Evolutionary conservation across 1,284 basidiomycete genomes (phyloP), one percentile per base, ranked within the genome.

Genomic region (Taiwanofungus camphoratus): DNA sequence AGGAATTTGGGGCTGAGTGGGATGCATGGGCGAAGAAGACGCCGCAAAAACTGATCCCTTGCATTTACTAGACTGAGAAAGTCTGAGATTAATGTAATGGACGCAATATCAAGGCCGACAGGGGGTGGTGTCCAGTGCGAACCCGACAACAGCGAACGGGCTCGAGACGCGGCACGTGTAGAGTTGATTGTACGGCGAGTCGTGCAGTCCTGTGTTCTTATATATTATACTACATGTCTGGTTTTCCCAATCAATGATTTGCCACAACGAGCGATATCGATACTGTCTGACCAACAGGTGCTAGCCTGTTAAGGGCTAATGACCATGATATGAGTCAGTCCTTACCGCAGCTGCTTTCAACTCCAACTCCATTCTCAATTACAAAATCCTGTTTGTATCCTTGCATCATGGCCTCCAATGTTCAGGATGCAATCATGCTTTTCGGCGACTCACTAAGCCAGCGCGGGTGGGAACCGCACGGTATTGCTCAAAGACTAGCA

Each of bases 361-460:
- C 26, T 5, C 8, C 9, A 18, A 13, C 16, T 11, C 18, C 32
- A 8, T 34, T 15, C 5, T 11, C 23, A 5, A 19, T 21, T 15
- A 21, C 35, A 15, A 37, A 21, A 15, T 13, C 6, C 22, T 37
- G 21, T 30, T 12, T 16, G 6, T 39, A 7, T 21, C 20, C 12
- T 27, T 29, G n/a, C 16, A 51, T 35, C n/a, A 85, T 84, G 82
- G 70, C 77, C 8, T 74, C 75, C 1, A 62, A 65, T 43, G 64
- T 74, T 16, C 74, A 82, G 46, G 82, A 87, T 59, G 67, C 64
- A 4, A 75, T 89, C 43, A 70, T 89, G 64, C 74, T 87, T n/a
- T 74, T 90, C 40, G 87, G 87, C 6, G 87, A 90, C 57, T 88
- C 85, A 2, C 73, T 88, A 43, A 87, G 84, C 1, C 77, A 87